Percentiles rank a stretch among this genome's conserved stretches.
Evolutionary conservation across 73 alveolate genomes (phyloP).

Genomic region (Blepharisma japonicum): DNA sequence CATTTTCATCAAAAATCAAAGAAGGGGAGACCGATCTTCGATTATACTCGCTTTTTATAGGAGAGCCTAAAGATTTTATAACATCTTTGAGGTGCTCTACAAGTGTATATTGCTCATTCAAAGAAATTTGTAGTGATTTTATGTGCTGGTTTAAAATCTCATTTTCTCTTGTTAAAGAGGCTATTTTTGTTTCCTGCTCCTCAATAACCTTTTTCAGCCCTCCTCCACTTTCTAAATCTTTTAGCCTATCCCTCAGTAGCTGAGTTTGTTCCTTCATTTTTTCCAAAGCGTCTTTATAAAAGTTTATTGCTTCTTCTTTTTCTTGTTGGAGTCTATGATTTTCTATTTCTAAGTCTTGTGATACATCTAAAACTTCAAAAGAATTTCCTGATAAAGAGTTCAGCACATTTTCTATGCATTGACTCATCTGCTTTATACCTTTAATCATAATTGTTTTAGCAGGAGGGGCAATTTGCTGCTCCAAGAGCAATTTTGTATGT

Average conservation of each 20-base stretch:
- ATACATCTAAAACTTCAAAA: not conserved
- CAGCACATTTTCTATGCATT: not conserved
- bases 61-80: not conserved
- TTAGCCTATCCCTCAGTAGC: conserved; percentile 3
- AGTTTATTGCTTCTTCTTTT: not conserved
- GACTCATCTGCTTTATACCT: not conserved
- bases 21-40: not conserved
- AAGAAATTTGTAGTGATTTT: not conserved
- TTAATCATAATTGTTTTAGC: not conserved
- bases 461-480: not conserved
- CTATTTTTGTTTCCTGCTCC: conserved; percentile 15
- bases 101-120: not conserved
- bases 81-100: not conserved
- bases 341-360: not conserved
- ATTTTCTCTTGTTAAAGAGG: not conserved
- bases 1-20: not conserved
- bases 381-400: not conserved
- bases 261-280: conserved; percentile 14
- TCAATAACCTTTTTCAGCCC: not conserved
- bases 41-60: too few species aligned
- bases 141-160: not conserved
- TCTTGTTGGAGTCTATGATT: not conserved
- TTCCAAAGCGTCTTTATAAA: conserved; percentile 1
- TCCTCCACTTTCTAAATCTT: conserved; percentile 1
- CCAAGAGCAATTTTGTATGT: conserved; percentile 9